Evolutionary conservation across 2,329 filamentous ascomycete genomes (phyloP), one percentile per base, ranked within the genome.

Genomic region (Lachnellula cervina): DNA sequence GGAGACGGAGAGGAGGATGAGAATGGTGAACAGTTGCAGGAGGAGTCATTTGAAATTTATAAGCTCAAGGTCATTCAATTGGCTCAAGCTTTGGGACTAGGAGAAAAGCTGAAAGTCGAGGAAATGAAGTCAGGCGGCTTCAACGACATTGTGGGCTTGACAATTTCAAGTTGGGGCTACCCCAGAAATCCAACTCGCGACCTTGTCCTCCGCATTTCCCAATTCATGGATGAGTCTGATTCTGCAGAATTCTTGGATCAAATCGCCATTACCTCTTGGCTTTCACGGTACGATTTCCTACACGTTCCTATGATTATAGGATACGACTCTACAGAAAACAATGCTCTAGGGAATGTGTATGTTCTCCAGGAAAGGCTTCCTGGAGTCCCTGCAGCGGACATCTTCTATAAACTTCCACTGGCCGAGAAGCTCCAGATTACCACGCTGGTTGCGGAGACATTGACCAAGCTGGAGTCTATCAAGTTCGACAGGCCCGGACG

Each of bases 111-210:
- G 1, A 25, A 55, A 2, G 16, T 64, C 25, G 55, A 62, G 16
- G 57, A 42, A 2, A 62, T 66, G 55, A 44, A 40, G 1, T 59
- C 59, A 5, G 64, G 62, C 6, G 49, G 49, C 46, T 63, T 19
- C 37, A 61, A 66, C 19, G 40, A 57, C 42, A 54, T 66, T 32
- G 51, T 62, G 19, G 54, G 59, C 5, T 19, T 62, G n/a, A 48
- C 21, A 5, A 6, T 62, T 61, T 28, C 17, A 3, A 35, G 51
- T 1, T 61, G 38, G 21, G 21, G 21, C 21, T 2, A 2, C n/a
- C n/a, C n/a, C n/a, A n/a, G n/a, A n/a, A n/a, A n/a, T n/a, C n/a
- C n/a, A n/a, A n/a, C 21, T 21, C 21, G 2, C 21, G 21, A 21
- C 21, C 21, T 21, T 4, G 4, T 21, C 21, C 21, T 21, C 21